phyloP scores from a whole-genome alignment of 768 basidiomycete genomes.

The Sarcodon sp. region DNA sequence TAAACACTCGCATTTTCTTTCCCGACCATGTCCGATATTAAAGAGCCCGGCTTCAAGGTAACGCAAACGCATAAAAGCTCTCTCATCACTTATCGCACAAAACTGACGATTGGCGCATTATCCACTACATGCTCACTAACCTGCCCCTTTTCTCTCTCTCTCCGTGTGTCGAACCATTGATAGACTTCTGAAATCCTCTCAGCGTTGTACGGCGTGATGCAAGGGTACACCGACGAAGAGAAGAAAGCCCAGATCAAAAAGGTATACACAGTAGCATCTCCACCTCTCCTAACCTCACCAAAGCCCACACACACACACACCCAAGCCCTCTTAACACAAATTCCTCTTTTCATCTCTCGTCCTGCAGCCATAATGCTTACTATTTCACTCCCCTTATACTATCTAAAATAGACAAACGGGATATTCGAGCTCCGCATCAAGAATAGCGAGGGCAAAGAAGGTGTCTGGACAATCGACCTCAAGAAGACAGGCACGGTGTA shows the following conservation, averaged over 20 bases:
- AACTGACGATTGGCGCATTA: not conserved
- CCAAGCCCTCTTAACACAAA: not conserved
- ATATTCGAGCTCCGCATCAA: slow-evolving; percentile 78
- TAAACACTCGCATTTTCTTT: no score
- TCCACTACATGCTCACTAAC: not conserved
- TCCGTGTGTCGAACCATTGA: no score
- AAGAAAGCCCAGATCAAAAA: slow-evolving; percentile 64
- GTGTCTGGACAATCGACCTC: slow-evolving; percentile 84
- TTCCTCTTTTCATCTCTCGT: not conserved
- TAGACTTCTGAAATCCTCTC: slow-evolving; percentile 61
- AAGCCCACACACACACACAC: not conserved
- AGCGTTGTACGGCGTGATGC: slow-evolving; percentile 37
- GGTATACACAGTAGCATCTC: slow-evolving; percentile 29
- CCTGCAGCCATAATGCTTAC: no score
- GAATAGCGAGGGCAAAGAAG: slow-evolving; percentile 59
- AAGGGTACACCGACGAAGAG: slow-evolving; percentile 42
- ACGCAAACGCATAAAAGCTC: not conserved
- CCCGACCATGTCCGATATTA: not conserved
- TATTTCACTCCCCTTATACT: not conserved
- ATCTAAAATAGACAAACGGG: slow-evolving; percentile 53
- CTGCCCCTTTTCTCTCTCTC: not conserved
- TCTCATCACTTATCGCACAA: not conserved
- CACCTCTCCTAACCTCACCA: not conserved
- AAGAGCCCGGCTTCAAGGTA: not conserved
- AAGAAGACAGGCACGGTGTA: slow-evolving; percentile 73